Base-by-base conservation (phyloP, 257 asterid species). In the Petunia secreta region DNA sequence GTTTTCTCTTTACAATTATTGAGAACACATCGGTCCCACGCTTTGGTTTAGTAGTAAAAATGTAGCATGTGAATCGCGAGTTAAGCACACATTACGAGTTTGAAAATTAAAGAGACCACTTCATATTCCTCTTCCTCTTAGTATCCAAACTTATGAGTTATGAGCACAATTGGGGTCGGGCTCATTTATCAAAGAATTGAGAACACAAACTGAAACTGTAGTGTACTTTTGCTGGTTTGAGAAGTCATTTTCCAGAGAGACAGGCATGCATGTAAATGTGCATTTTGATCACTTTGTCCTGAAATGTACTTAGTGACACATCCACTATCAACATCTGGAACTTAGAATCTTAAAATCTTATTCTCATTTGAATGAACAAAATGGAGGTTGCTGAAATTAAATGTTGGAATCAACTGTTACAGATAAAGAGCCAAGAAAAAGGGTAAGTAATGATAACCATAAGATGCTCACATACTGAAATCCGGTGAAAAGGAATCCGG, bases 401-500 rank as follows among this genome's bases (percentile, higher is more conserved):
- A 67, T 40, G 39, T 67, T 43, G 46, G 76, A 16, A 46, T 46
- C 76, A 9, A 36, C 16, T 50, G 62, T 73, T 36, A 73, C 46
- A 73, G 16, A 50, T 25, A 44, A 16, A 15, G 14, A 40, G 13
- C 40, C 77, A 3, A 41, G 9, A 25, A 9, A 25, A 69, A 25
- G 25, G 58, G 6, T 66, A 67, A 67, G 54, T 67, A 7, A 6
- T 48, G 53, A 48, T 48, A 48, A 48, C 1, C 53, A 7, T 48
- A 38, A 41, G 54, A 46, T 71, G n/a, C 43, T 8, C 34, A 25
- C 41, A 9, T 8, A 44, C 25, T 43, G 38, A 67, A 75, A 84
- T 36, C 84, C 60, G 77, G 82, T 65, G 82, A 80, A 80, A 80
- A 80, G 41, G 79, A 67, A 80, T 80, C 84, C 75, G 79, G 80